Percentiles rank a stretch among this genome's conserved stretches.
phyloP scores from a whole-genome alignment of 108 stramenopile genomes.

The Nannochloropsis gaditana region DNA sequence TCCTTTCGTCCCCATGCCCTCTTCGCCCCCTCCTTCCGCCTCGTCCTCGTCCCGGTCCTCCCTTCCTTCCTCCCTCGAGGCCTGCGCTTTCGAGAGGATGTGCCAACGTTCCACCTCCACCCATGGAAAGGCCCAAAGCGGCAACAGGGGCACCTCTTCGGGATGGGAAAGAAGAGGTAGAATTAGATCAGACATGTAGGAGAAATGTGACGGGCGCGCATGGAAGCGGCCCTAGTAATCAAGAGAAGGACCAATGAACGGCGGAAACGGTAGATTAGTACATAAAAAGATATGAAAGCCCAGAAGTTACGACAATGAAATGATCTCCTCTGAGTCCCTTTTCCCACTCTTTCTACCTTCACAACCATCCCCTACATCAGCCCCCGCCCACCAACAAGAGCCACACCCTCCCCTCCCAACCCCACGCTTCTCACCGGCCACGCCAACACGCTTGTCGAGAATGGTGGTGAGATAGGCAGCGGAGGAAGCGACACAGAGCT shows the following conservation, averaged over 20 bases:
- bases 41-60: background rate
- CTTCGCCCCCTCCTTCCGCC: background rate
- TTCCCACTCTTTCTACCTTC: no score
- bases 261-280: background rate
- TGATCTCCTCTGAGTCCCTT: no score
- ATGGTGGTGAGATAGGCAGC: background rate
- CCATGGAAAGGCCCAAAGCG: background rate
- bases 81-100: background rate
- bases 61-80: background rate
- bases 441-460: background rate
- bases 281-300: no score
- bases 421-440: background rate
- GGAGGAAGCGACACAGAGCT: background rate
- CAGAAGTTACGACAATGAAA: no score
- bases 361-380: no score
- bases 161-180: background rate
- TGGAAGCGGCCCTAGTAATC: background rate
- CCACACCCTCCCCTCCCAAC: no score
- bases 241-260: background rate
- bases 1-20: background rate
- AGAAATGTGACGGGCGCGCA: background rate
- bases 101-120: background rate
- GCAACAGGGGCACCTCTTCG: background rate
- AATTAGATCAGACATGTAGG: background rate
- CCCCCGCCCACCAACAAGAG: no score